Percentiles rank a stretch among this genome's conserved stretches.
phyloP scores from a whole-genome alignment of 768 basidiomycete species.

The Psilocybe tampanensis region DNA sequence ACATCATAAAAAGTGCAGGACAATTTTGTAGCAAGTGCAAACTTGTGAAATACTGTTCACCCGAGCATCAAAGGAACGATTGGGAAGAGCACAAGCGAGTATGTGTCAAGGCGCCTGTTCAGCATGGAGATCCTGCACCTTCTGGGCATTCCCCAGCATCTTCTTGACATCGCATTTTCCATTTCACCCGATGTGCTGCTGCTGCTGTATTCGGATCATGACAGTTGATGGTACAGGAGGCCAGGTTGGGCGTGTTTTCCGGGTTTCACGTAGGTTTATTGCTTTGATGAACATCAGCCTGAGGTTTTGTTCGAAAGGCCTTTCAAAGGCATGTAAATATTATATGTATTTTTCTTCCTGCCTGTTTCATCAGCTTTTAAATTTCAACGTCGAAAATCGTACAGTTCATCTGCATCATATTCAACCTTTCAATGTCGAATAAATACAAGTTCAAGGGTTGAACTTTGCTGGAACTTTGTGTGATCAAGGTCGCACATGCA shows the following conservation, averaged over 20 bases:
- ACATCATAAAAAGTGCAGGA: conserved; percentile 38
- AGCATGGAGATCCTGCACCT: background rate
- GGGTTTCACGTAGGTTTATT: conserved; percentile 2
- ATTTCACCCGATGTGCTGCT: background rate
- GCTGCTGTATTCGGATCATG: background rate
- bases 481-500: too few relatives aligned
- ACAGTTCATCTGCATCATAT: too few relatives aligned
- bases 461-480: background rate
- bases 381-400: too few relatives aligned
- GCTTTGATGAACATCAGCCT: background rate
- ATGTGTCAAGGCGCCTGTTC: conserved; percentile 36
- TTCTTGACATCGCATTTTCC: background rate
- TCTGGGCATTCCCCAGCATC: background rate
- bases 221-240: conserved; percentile 1
- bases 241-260: background rate
- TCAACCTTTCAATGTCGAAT: too few relatives aligned
- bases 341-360: background rate
- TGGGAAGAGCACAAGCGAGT: conserved; percentile 81
- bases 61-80: conserved; percentile 73
- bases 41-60: conserved; percentile 77
- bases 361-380: too few relatives aligned
- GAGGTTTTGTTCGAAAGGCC: background rate
- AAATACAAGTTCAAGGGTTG: too few relatives aligned
- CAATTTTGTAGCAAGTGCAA: conserved; percentile 78
- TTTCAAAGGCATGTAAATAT: background rate